Percentiles rank a stretch among this genome's conserved stretches.
These are phyloP conservation scores for Podaxis mareebaensis DNA, from an alignment of 768 basidiomycete species.

Conservation along the genomic window DNA sequence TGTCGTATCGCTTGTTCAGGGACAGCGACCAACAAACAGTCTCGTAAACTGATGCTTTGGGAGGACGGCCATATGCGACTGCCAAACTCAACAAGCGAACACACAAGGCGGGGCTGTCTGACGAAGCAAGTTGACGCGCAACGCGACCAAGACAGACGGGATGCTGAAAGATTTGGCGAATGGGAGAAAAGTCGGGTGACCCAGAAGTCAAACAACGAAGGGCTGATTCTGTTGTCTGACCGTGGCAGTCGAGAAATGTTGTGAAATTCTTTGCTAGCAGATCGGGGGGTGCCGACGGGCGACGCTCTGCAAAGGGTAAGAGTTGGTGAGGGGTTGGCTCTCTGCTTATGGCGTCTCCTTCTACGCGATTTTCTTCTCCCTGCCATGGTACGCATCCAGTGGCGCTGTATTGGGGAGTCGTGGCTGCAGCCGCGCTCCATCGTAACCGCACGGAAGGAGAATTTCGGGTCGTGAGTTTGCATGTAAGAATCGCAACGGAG, in stretches of 20 bases:
- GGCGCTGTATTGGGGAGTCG: constrained; percentile 1
- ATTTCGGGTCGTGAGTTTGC: not conserved
- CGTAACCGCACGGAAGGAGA: not conserved
- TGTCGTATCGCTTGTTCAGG: constrained; percentile 46
- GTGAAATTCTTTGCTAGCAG: constrained; percentile 1
- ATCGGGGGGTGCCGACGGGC: not conserved
- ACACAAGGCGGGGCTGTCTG: constrained; percentile 4
- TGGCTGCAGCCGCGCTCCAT: constrained; percentile 9
- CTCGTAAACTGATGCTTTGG: constrained; percentile 9
- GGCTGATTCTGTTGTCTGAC: constrained; percentile 12
- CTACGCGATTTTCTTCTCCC: not conserved
- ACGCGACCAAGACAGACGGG: constrained; percentile 92
- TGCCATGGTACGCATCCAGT: not conserved
- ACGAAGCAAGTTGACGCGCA: constrained; percentile 63
- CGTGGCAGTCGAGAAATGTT: constrained; percentile 2
- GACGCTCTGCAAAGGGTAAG: not conserved
- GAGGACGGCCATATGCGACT: constrained; percentile 2
- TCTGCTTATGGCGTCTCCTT: not conserved
- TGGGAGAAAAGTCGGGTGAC: not conserved
- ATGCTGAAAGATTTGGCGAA: constrained; percentile 29
- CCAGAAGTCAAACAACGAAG: constrained; percentile 7
- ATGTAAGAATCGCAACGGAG: constrained; percentile 9
- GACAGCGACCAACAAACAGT: constrained; percentile 34
- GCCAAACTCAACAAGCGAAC: constrained; percentile 12
- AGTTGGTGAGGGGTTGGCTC: not conserved